A percentile compares a stretch with the other conserved stretches of the same genome.
Evolutionary conservation across 75 land plant species (phyloP).

Genomic region (Picea sitchensis): DNA sequence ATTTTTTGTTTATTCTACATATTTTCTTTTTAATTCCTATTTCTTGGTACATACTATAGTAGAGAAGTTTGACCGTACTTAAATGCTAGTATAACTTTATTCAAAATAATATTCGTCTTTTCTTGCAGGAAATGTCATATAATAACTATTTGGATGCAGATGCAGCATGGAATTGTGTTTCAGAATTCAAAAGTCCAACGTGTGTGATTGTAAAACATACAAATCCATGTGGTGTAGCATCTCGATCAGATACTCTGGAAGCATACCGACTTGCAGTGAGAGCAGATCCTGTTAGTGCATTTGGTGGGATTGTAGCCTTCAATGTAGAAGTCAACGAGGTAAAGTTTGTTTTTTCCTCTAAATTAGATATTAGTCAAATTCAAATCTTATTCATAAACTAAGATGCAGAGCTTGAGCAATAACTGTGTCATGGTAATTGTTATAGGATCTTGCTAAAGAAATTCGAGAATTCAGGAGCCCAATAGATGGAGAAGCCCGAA

Average conservation of each 20-base stretch:
- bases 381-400: not conserved
- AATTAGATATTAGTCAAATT: not conserved
- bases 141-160: conserved; percentile 99
- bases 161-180: conserved; percentile 99
- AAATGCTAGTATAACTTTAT: not conserved
- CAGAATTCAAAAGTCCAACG: conserved; percentile 77
- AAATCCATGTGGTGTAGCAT: conserved; percentile 98
- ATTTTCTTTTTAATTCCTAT: not conserved
- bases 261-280: conserved; percentile 90
- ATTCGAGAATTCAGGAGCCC: conserved; percentile 93
- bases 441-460: conserved; percentile 84
- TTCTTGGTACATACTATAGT: not conserved
- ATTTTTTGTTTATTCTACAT: not conserved
- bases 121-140: conserved; percentile 98
- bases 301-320: conserved; percentile 99
- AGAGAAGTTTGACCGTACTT: not conserved
- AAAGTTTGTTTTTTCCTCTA: not conserved
- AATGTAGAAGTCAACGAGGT: conserved; percentile 94
- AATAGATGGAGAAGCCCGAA: conserved; percentile 85
- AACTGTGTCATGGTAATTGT: not conserved
- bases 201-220: conserved; percentile 99
- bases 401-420: not conserved
- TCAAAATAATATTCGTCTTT: not conserved
- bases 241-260: conserved; percentile 78
- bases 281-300: conserved; percentile 98